Conservation (phyloP, 768 basidiomycete species). For the Suillus subalutaceus region DNA sequence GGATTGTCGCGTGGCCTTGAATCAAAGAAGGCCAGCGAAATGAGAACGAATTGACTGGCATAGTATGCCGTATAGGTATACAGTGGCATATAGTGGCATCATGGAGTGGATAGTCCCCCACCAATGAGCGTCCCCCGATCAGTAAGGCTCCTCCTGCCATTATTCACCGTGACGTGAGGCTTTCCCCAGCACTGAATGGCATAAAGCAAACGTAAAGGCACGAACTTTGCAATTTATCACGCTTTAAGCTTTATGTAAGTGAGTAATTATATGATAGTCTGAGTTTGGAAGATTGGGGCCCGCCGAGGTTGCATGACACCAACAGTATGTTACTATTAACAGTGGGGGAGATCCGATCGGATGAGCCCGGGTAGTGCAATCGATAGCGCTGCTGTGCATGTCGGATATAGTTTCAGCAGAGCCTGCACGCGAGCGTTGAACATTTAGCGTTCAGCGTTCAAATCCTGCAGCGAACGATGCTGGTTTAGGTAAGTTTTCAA, state of each 20-base stretch:
- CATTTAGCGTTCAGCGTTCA: neutral
- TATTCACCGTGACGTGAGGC: neutral
- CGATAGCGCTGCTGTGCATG: neutral
- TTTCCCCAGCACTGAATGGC: neutral
- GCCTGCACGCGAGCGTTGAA: neutral
- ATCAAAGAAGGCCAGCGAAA: constrained; percentile 1
- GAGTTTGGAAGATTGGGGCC: neutral
- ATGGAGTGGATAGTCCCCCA: neutral
- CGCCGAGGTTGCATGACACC: neutral
- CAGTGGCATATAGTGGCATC: neutral
- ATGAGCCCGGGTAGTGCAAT: neutral
- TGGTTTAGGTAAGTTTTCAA: neutral
- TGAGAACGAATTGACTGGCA: neutral
- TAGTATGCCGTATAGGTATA: neutral
- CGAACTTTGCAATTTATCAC: neutral
- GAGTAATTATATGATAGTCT: neutral
- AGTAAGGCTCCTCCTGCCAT: neutral
- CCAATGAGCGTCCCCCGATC: neutral
- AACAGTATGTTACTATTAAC: neutral
- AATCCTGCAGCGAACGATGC: neutral
- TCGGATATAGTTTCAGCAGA: neutral
- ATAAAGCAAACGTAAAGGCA: neutral
- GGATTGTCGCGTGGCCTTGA: constrained; percentile 8
- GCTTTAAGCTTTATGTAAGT: neutral
- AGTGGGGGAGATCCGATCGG: neutral